These are phyloP conservation scores for Talaromyces adpressus DNA, from an alignment of 495 filamentous ascomycete genomes.

Conservation along the genomic window DNA sequence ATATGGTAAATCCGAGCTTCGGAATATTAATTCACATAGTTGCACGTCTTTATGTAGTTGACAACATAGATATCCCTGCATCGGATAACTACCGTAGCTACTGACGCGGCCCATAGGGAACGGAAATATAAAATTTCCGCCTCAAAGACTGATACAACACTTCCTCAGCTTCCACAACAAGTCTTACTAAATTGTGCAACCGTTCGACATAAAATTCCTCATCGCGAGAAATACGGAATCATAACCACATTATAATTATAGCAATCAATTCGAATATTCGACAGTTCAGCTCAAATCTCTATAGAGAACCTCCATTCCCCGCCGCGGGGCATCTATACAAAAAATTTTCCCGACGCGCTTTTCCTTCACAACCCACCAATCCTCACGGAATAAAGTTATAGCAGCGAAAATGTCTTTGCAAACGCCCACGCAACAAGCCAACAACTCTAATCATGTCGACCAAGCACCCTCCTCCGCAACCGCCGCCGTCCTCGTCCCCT, in stretches of 20 bases:
- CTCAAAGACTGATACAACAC: too few species aligned
- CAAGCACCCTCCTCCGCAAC: slow-evolving; percentile 57
- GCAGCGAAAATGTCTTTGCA: background rate
- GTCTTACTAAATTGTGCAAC: background rate
- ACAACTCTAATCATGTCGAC: background rate
- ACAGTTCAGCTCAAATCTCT: background rate
- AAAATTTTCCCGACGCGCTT: background rate
- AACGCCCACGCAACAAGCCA: background rate
- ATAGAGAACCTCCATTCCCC: background rate
- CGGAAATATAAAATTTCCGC: background rate
- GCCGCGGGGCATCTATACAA: background rate
- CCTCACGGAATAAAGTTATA: background rate
- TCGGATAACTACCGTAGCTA: background rate
- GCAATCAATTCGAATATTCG: background rate
- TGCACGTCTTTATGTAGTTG: background rate
- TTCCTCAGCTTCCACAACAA: background rate
- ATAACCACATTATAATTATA: background rate
- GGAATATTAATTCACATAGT: background rate
- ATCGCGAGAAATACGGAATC: background rate
- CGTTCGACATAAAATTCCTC: background rate
- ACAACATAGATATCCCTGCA: background rate
- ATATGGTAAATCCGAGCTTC: background rate
- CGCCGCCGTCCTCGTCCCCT: slow-evolving; percentile 83
- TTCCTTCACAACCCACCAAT: background rate
- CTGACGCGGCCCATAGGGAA: background rate